Conservation (phyloP, 164 flowering plant species). For the Umbilicus rupestris region DNA sequence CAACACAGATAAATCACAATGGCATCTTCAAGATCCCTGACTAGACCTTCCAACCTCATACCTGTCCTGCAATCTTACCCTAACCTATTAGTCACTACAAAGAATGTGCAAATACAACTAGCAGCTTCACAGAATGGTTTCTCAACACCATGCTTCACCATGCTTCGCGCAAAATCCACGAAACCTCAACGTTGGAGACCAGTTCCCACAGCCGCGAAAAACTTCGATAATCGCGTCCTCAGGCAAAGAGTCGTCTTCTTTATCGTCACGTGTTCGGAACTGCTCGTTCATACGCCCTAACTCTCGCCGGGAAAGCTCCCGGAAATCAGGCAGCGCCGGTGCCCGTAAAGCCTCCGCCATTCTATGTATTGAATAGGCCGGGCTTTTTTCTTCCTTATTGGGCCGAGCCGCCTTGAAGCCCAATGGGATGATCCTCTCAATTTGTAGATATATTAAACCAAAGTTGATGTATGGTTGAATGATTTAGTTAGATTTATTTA, state of each 20-base stretch:
- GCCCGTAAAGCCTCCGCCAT: constrained; percentile 11
- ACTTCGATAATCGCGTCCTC: constrained; percentile 2
- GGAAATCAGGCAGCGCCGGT: constrained; percentile 14
- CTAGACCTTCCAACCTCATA: constrained; percentile 46
- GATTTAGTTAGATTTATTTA: too few species aligned
- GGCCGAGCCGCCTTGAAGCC: too few species aligned
- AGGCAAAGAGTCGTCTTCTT: constrained; percentile 9
- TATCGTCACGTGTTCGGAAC: constrained; percentile 15
- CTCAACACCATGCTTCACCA: constrained; percentile 7
- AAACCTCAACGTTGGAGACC: constrained; percentile 14
- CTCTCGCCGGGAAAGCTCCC: constrained; percentile 14
- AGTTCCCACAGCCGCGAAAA: constrained; percentile 16
- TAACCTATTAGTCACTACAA: background rate
- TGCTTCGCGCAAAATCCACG: constrained; percentile 25
- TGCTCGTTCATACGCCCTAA: constrained; percentile 16
- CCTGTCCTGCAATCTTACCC: constrained; percentile 56
- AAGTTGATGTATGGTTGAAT: too few species aligned
- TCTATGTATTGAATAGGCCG: too few species aligned
- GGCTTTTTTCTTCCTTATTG: too few species aligned
- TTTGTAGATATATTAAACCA: too few species aligned
- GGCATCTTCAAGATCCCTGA: constrained; percentile 74
- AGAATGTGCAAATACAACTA: background rate
- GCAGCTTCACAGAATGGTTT: background rate
- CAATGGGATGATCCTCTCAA: too few species aligned
- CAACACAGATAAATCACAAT: constrained; percentile 21